Percentiles rank a stretch among this genome's conserved stretches.
phyloP scores from a whole-genome alignment of 495 filamentous ascomycete genomes.

The Lasiosphaeriaceae sp. region DNA sequence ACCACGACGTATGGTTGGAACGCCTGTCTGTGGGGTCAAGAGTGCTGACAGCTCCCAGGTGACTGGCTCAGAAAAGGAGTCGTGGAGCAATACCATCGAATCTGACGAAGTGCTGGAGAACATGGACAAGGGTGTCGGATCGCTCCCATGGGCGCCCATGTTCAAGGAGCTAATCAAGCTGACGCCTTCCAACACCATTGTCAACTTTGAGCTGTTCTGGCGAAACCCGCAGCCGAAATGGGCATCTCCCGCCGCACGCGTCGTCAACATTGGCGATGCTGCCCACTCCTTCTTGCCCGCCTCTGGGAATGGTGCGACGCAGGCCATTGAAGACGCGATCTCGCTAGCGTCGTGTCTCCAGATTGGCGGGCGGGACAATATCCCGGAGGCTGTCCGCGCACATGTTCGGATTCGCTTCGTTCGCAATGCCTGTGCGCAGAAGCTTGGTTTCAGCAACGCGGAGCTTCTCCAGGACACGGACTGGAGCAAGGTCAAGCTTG shows the following conservation, averaged over 20 bases:
- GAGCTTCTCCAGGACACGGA: constrained; percentile 56
- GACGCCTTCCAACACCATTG: constrained; percentile 52
- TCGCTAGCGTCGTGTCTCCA: constrained; percentile 59
- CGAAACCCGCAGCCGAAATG: constrained; percentile 61
- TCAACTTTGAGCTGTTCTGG: constrained; percentile 68
- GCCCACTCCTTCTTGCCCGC: constrained; percentile 69
- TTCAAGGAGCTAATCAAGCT: constrained; percentile 53
- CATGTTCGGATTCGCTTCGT: constrained; percentile 51
- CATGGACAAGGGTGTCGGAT: constrained; percentile 44
- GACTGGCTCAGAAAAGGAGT: constrained; percentile 46
- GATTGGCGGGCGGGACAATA: constrained; percentile 57
- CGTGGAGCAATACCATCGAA: constrained; percentile 52
- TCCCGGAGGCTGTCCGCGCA: constrained; percentile 45
- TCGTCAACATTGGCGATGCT: constrained; percentile 61
- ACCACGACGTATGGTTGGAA: constrained; percentile 43
- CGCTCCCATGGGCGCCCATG: constrained; percentile 48
- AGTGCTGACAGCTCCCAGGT: constrained; percentile 29
- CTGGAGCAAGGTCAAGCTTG: constrained; percentile 51
- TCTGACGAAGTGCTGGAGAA: constrained; percentile 49
- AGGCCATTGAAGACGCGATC: constrained; percentile 68
- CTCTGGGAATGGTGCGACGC: constrained; percentile 62
- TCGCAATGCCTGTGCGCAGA: constrained; percentile 54
- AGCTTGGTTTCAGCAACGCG: constrained; percentile 52
- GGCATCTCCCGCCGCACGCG: constrained; percentile 56
- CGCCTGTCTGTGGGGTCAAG: not conserved